Base-by-base conservation (phyloP, 352 stramenopile genomes). In the Albugo laibachii region DNA sequence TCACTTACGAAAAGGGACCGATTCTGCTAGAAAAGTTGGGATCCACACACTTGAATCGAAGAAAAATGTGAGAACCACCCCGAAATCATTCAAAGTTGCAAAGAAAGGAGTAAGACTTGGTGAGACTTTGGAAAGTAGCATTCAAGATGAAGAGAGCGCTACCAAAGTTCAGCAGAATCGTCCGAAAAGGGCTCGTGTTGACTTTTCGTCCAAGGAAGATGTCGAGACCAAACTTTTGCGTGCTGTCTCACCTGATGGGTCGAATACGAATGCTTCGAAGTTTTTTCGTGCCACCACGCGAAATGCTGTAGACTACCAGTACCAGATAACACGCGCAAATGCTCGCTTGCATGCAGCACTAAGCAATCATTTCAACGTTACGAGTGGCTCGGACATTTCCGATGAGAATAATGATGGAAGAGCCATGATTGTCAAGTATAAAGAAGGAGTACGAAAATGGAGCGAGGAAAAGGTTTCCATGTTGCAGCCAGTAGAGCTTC, bases 271-370 rank as follows among this genome's bases (percentile, higher is more conserved):
- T 31, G 57, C 65, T 11, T 63, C 57, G 18, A 88, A 88, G 53
- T 92, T 92, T 48, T 85, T 89, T 41, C 74, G 74, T 21, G 61
- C 69, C 0, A 69, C 70, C 5, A 88, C 79, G 13, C 77, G 77
- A 37, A 77, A 58, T 11, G 79, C 79, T 15, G 70, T 92, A 5
- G 69, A 82, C 20, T 61, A 89, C 45, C 74, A 92, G 55, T 86
- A 92, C 53, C 62, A 80, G 45, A 59, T 82, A 41, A 73, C 65
- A 11, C 46, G 86, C 15, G 79, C 79, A 10, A 92, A 64, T 18
- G 70, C 79, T 13, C 58, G 79, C 2, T 54, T 92, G 20, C 78
- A 80, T 13, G 79, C 76, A 3, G 74, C 79, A 8, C 65, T 86
- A 6, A 47, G 50, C 1, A 58, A 58, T 14, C 63, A 71, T 37